Evolutionary conservation across 495 filamentous ascomycete genomes (phyloP).

Genomic region (Aspergillus sparsus): DNA sequence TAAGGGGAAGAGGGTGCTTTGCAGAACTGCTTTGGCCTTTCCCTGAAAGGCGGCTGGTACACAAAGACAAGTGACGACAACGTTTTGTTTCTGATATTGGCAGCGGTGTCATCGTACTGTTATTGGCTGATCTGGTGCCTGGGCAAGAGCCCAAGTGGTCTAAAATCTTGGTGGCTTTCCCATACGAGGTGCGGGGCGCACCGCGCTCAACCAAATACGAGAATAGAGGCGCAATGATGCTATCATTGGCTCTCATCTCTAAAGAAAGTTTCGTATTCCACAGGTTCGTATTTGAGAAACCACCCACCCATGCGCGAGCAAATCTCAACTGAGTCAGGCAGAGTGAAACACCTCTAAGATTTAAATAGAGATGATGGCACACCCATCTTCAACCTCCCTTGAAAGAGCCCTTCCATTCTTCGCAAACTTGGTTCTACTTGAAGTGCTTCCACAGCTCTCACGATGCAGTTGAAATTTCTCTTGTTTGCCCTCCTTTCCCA

Average conservation of each 20-base stretch:
- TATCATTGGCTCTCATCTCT: not conserved
- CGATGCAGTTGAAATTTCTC: conserved; percentile 9
- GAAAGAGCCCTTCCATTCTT: not conserved
- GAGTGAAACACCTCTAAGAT: not conserved
- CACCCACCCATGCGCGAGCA: not conserved
- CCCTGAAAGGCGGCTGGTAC: not conserved
- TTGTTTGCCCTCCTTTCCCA: conserved; percentile 7
- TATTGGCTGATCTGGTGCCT: not conserved
- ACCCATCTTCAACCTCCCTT: not conserved
- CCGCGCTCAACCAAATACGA: not conserved
- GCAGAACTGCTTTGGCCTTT: not conserved
- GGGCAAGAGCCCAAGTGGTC: not conserved
- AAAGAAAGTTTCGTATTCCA: not conserved
- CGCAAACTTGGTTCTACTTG: not conserved
- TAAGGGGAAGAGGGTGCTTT: not conserved
- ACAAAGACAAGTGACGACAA: not conserved
- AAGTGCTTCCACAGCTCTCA: not conserved
- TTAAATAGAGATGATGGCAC: not conserved
- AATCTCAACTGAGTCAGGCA: not conserved
- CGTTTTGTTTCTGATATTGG: not conserved
- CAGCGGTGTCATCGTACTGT: not conserved
- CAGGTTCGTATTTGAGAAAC: not conserved
- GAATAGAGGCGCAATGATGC: not conserved
- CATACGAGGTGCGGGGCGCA: not conserved
- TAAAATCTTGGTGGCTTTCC: not conserved